Evolutionary conservation across 2,329 filamentous ascomycete genomes (phyloP).

Genomic region (Colletotrichum coccodes): DNA sequence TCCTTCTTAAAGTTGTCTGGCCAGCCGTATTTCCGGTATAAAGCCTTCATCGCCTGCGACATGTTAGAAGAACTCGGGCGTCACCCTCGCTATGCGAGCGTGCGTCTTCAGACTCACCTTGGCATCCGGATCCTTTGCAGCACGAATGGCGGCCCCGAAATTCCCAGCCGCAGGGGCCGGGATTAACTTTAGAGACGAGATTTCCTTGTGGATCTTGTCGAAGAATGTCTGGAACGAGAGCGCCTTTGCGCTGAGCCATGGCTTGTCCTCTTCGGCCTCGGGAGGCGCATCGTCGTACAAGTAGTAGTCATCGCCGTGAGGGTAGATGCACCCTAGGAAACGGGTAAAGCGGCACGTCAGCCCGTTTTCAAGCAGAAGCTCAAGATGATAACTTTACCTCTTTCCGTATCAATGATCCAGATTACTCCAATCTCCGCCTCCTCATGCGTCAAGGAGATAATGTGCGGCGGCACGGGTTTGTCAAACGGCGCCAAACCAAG

Average conservation of each 20-base stretch:
- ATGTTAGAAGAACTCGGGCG: neutral
- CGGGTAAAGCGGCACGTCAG: too few species aligned
- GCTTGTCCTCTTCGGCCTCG: neutral
- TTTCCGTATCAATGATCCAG: slow-evolving; percentile 21
- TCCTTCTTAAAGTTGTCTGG: slow-evolving; percentile 6
- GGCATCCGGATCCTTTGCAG: neutral
- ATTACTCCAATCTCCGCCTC: neutral
- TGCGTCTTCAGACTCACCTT: slow-evolving; percentile 21
- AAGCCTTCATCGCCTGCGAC: neutral
- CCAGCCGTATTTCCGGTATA: slow-evolving; percentile 19
- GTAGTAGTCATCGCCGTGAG: slow-evolving; percentile 9
- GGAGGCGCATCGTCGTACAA: neutral
- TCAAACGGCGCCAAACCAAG: slow-evolving; percentile 18
- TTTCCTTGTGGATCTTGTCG: neutral
- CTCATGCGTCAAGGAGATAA: slow-evolving; percentile 15
- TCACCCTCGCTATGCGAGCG: too few species aligned
- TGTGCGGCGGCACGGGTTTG: neutral
- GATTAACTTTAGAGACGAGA: slow-evolving; percentile 5
- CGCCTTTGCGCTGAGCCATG: slow-evolving; percentile 14
- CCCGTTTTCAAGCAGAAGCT: neutral
- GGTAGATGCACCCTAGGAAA: slow-evolving; percentile 22
- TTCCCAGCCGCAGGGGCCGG: slow-evolving; percentile 15
- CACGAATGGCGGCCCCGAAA: slow-evolving; percentile 2
- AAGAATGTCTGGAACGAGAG: slow-evolving; percentile 8
- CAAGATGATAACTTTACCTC: neutral